A percentile compares a stretch with the other conserved stretches of the same genome.
phyloP scores from a whole-genome alignment of 805 yeast species.

The Yarrowia porcina region DNA sequence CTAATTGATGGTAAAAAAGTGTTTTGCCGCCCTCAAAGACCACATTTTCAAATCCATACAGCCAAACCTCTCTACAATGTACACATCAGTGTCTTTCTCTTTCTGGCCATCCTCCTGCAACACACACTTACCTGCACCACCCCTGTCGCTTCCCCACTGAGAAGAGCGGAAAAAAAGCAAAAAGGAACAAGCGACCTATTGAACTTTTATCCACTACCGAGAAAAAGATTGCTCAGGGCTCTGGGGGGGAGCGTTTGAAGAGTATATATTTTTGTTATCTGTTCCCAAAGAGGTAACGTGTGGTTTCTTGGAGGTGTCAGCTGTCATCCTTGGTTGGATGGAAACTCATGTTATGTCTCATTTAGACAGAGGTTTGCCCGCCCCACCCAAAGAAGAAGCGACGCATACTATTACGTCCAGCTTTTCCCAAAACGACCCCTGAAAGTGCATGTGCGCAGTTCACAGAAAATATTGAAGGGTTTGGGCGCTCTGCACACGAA shows the following conservation, averaged over 20 bases:
- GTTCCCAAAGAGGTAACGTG: background rate
- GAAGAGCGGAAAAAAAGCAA: background rate
- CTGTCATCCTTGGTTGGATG: too few species aligned
- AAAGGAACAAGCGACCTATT: background rate
- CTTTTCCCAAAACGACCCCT: background rate
- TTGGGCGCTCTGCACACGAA: background rate
- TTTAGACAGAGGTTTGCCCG: too few species aligned
- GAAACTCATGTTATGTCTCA: too few species aligned
- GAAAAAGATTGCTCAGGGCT: background rate
- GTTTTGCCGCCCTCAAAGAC: too few species aligned
- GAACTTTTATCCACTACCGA: background rate
- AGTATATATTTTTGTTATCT: too few species aligned
- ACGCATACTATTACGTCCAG: background rate
- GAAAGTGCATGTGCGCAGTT: background rate
- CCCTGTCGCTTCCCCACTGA: conserved; percentile 23
- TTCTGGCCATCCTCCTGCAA: too few species aligned
- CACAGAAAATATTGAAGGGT: background rate
- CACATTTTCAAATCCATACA: too few species aligned
- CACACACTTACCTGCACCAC: background rate
- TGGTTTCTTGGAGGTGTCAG: too few species aligned
- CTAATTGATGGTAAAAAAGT: too few species aligned
- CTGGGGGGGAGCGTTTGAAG: too few species aligned
- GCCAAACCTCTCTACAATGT: background rate
- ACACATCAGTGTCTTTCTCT: background rate
- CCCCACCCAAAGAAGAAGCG: background rate